Evolutionary conservation across 805 yeast genomes (phyloP).

Genomic region (Lachancea sp.): DNA sequence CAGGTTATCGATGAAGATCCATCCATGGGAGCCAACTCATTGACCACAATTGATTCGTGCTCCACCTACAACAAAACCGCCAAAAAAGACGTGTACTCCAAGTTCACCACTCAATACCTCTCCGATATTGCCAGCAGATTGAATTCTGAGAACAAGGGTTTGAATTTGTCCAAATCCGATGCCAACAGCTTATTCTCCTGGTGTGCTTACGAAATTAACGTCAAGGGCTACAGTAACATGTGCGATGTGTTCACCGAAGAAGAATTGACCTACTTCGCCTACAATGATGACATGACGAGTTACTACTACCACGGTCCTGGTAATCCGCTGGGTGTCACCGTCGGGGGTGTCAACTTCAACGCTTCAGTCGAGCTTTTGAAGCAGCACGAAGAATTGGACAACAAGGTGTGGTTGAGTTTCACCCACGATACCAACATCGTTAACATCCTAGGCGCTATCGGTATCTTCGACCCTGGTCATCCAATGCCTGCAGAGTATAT

Average conservation of each 20-base stretch:
- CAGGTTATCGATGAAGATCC: slow-evolving; percentile 38
- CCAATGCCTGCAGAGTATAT: slow-evolving; percentile 40
- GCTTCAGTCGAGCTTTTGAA: slow-evolving; percentile 44
- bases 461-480: slow-evolving; percentile 37
- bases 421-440: slow-evolving; percentile 69
- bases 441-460: slow-evolving; percentile 57
- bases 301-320: slow-evolving; percentile 65
- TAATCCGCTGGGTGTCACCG: slow-evolving; percentile 46
- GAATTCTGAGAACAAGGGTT: slow-evolving; percentile 47
- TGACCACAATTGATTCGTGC: slow-evolving; percentile 45
- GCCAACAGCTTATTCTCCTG: slow-evolving; percentile 47
- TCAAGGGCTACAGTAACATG: slow-evolving; percentile 57
- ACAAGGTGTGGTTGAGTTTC: slow-evolving; percentile 59
- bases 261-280: slow-evolving; percentile 58
- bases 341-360: slow-evolving; percentile 56
- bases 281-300: slow-evolving; percentile 50
- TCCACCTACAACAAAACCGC: slow-evolving; percentile 28
- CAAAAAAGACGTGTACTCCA: slow-evolving; percentile 14
- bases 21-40: slow-evolving; percentile 43
- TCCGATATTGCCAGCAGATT: slow-evolving; percentile 50
- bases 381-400: slow-evolving; percentile 45
- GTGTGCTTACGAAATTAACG: slow-evolving; percentile 75
- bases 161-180: slow-evolving; percentile 47
- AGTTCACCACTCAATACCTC: slow-evolving; percentile 37
- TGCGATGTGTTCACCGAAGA: slow-evolving; percentile 64